Evolutionary conservation across 495 filamentous ascomycete species (phyloP).

Genomic region (Entonaema liquescens): DNA sequence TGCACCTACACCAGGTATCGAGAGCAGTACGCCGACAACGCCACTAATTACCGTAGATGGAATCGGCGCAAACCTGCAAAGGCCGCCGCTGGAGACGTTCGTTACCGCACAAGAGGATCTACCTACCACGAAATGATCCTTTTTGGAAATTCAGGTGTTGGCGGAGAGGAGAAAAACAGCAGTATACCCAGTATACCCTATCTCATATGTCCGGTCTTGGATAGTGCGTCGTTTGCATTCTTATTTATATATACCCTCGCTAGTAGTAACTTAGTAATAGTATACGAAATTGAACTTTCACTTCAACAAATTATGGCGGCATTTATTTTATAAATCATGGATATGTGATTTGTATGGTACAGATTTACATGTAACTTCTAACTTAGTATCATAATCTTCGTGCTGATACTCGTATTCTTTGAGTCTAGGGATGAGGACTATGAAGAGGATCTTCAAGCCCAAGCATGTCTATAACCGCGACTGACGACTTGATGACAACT

Average conservation of each 20-base stretch:
- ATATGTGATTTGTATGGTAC: slow-evolving; percentile 25
- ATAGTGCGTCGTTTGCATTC: slow-evolving; percentile 23
- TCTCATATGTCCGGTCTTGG: slow-evolving; percentile 30
- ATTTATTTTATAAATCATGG: slow-evolving; percentile 7
- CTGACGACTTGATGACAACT: neutral
- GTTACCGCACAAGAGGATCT: slow-evolving; percentile 52
- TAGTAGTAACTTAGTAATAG: slow-evolving; percentile 16
- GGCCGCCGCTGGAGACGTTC: slow-evolving; percentile 53
- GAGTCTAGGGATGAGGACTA: neutral
- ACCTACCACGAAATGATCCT: slow-evolving; percentile 23
- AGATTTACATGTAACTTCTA: slow-evolving; percentile 3
- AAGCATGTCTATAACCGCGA: neutral
- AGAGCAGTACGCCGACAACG: slow-evolving; percentile 3
- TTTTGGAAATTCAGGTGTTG: slow-evolving; percentile 10
- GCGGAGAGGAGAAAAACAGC: slow-evolving; percentile 16
- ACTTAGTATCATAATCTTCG: neutral
- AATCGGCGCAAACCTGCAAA: slow-evolving; percentile 8
- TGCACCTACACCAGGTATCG: neutral
- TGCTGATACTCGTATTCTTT: neutral
- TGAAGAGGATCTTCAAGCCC: neutral
- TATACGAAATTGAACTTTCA: slow-evolving; percentile 18
- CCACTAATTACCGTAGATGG: slow-evolving; percentile 8
- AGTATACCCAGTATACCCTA: slow-evolving; percentile 36
- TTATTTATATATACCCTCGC: slow-evolving; percentile 34
- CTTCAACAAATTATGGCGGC: neutral